Evolutionary conservation across 1,284 basidiomycete genomes (phyloP).

Genomic region (Cryptococcus deneoformans): DNA sequence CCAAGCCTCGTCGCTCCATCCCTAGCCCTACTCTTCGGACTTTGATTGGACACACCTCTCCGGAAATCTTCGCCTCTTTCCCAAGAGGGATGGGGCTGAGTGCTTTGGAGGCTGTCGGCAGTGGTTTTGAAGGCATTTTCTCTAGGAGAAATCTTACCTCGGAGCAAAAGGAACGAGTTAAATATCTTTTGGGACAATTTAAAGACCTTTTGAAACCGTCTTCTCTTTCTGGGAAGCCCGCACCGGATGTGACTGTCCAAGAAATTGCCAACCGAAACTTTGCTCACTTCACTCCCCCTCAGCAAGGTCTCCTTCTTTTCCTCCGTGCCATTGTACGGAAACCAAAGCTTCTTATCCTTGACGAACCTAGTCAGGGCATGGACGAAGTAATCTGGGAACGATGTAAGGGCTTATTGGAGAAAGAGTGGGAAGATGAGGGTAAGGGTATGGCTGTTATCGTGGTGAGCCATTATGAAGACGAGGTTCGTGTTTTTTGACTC

Average conservation of each 20-base stretch:
- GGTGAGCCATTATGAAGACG: constrained; percentile 84
- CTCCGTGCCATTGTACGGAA: constrained; percentile 74
- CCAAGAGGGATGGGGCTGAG: constrained; percentile 68
- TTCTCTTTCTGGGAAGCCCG: background rate
- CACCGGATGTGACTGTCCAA: constrained; percentile 5
- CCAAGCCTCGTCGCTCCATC: constrained; percentile 61
- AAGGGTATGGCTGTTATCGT: constrained; percentile 71
- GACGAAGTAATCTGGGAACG: constrained; percentile 68
- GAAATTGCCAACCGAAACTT: constrained; percentile 55
- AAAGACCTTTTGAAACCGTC: constrained; percentile 21
- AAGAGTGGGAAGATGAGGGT: constrained; percentile 52
- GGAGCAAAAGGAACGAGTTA: constrained; percentile 50
- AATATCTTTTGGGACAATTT: constrained; percentile 61
- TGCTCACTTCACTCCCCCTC: constrained; percentile 61
- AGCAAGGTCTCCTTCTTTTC: constrained; percentile 74
- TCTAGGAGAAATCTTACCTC: constrained; percentile 56
- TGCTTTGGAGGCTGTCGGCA: constrained; percentile 74
- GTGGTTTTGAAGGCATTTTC: constrained; percentile 79
- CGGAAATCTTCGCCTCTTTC: constrained; percentile 88
- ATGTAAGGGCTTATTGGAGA: constrained; percentile 61
- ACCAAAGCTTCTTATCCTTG: constrained; percentile 70
- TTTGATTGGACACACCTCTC: constrained; percentile 75
- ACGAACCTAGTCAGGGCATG: constrained; percentile 91
- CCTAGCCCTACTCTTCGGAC: constrained; percentile 60
- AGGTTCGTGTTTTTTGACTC: constrained; percentile 54